phyloP scores from a whole-genome alignment of 108 stramenopile genomes.

The Cyclotella distinguenda region DNA sequence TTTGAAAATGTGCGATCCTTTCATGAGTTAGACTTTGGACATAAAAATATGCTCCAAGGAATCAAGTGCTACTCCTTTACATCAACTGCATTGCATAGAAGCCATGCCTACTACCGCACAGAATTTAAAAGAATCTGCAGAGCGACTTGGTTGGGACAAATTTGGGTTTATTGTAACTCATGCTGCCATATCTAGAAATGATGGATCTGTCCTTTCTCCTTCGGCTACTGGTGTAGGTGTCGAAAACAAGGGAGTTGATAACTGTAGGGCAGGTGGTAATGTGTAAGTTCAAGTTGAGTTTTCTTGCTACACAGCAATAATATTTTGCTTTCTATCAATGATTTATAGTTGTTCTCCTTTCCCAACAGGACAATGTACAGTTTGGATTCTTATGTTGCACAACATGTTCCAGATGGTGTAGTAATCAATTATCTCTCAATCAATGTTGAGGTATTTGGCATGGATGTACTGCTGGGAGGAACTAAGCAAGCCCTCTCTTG shows the following conservation, averaged over 20 bases:
- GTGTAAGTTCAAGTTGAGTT: constrained; percentile 27
- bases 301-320: too few species aligned
- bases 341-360: too few species aligned
- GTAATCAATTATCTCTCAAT: constrained; percentile 23
- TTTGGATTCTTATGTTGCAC: constrained; percentile 26
- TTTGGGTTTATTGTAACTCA: constrained; percentile 41
- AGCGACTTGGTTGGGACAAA: constrained; percentile 9
- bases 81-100: constrained; percentile 55
- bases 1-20: too few species aligned
- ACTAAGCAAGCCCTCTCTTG: not conserved
- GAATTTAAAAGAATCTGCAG: constrained; percentile 1
- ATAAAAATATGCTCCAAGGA: too few species aligned
- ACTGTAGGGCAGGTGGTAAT: constrained; percentile 20
- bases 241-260: constrained; percentile 30
- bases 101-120: constrained; percentile 53
- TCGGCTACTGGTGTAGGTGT: constrained; percentile 16
- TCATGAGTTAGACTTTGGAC: too few species aligned
- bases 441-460: constrained; percentile 38
- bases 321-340: too few species aligned
- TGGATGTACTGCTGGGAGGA: constrained; percentile 33
- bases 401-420: constrained; percentile 4
- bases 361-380: constrained; percentile 33
- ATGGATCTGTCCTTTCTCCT: constrained; percentile 37
- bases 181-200: constrained; percentile 39
- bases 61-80: too few species aligned